A percentile compares a stretch with the other conserved stretches of the same genome.
These are phyloP conservation scores for Ustilago curta DNA, from an alignment of 1,284 basidiomycete genomes.

Conservation along the genomic window DNA sequence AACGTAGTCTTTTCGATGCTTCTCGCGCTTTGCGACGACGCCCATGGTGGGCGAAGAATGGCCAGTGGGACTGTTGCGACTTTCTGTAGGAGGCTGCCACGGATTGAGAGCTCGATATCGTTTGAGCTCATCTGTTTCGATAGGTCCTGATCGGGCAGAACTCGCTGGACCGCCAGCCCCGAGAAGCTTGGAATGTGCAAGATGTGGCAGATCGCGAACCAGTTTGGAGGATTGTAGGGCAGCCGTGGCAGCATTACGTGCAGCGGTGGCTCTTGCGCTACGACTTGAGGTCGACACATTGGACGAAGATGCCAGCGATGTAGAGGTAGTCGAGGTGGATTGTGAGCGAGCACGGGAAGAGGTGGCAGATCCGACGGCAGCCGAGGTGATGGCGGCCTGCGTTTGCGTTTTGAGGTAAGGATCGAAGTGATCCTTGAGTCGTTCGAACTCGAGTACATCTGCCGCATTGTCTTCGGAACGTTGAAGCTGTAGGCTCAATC, in stretches of 20 bases:
- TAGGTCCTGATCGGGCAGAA: slow-evolving; percentile 18
- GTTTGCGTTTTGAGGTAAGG: slow-evolving; percentile 45
- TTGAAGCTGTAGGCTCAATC: slow-evolving; percentile 74
- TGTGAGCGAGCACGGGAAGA: slow-evolving; percentile 18
- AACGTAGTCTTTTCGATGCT: slow-evolving; percentile 76
- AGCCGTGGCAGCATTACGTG: slow-evolving; percentile 35
- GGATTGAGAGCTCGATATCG: slow-evolving; percentile 47
- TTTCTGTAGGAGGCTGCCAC: slow-evolving; percentile 26
- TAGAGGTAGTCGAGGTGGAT: slow-evolving; percentile 6
- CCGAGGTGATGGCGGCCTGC: slow-evolving; percentile 39
- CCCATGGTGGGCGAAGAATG: slow-evolving; percentile 13
- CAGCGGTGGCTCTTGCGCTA: slow-evolving; percentile 29
- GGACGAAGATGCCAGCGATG: slow-evolving; percentile 6
- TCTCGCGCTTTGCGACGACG: slow-evolving; percentile 72
- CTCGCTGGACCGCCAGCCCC: slow-evolving; percentile 3
- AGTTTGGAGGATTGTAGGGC: slow-evolving; percentile 49
- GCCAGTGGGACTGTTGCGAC: slow-evolving; percentile 14
- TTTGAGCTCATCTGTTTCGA: slow-evolving; percentile 50
- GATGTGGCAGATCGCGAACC: slow-evolving; percentile 53
- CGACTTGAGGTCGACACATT: slow-evolving; percentile 10
- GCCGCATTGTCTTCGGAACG: slow-evolving; percentile 43
- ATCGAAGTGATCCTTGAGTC: slow-evolving; percentile 58
- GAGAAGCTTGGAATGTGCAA: slow-evolving; percentile 22
- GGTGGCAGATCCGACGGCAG: slow-evolving; percentile 34
- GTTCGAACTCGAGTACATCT: slow-evolving; percentile 53